Conservation (phyloP, 768 basidiomycete genomes). For the Mycena vitilis region DNA sequence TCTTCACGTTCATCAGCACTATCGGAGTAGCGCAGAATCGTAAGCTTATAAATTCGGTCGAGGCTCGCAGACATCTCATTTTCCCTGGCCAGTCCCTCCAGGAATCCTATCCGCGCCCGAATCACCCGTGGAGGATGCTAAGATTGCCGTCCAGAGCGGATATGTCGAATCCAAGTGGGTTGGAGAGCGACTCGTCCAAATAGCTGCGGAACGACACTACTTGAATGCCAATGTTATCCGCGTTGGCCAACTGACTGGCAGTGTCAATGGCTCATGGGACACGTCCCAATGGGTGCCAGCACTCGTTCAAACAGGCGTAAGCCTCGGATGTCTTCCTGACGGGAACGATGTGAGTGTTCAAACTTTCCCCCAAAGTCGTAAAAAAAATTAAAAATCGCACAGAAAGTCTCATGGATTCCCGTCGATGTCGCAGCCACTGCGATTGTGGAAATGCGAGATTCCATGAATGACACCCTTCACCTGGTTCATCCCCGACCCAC, state of each 20-base stretch:
- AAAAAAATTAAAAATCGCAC: too few relatives aligned
- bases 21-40: conserved; percentile 18
- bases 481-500: conserved; percentile 48
- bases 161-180: conserved; percentile 48
- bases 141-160: conserved; percentile 35
- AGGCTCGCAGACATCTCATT: background rate
- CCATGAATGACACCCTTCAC: conserved; percentile 38
- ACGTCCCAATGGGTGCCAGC: conserved; percentile 19
- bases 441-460: conserved; percentile 42
- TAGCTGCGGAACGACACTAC: background rate
- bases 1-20: conserved; percentile 28
- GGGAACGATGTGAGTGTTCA: conserved; percentile 11
- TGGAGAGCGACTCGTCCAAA: conserved; percentile 38
- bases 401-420: too few relatives aligned
- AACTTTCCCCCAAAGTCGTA: background rate
- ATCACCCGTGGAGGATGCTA: conserved; percentile 24
- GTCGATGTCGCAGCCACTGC: conserved; percentile 46
- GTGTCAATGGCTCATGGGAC: conserved; percentile 17
- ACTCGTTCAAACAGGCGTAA: background rate
- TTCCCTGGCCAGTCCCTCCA: background rate
- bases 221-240: conserved; percentile 23
- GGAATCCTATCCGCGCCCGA: conserved; percentile 8
- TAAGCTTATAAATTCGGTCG: background rate
- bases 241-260: conserved; percentile 19
- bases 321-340: conserved; percentile 24